phyloP scores from a whole-genome alignment of 371 early-diverging fungal genomes.

The Mortierella sp. region DNA sequence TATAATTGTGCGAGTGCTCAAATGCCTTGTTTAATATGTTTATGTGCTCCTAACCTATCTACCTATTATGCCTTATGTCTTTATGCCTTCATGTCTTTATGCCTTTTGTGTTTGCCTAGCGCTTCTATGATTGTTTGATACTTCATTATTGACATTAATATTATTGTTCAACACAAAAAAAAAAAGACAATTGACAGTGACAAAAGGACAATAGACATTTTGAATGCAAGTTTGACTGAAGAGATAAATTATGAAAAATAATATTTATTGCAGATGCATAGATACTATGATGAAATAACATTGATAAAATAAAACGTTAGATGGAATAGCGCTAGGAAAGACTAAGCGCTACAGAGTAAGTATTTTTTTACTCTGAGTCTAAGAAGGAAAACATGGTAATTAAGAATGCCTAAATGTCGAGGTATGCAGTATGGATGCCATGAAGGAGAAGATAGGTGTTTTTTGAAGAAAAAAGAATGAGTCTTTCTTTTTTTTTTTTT shows the following conservation, averaged over 20 bases:
- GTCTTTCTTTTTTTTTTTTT: background rate
- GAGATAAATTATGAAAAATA: background rate
- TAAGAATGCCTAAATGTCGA: background rate
- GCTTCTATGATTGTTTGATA: too few species aligned
- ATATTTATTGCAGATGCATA: background rate
- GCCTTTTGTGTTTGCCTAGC: too few species aligned
- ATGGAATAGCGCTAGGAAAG: background rate
- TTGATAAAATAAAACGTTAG: background rate
- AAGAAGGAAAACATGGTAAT: background rate
- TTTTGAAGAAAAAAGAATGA: background rate
- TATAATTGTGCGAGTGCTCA: too few species aligned
- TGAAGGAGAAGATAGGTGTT: background rate
- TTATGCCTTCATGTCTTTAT: too few species aligned
- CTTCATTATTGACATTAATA: too few species aligned
- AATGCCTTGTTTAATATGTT: too few species aligned
- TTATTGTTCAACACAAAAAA: too few species aligned
- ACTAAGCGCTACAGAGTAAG: background rate
- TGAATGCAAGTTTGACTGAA: background rate
- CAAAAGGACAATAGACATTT: too few species aligned
- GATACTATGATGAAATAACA: background rate
- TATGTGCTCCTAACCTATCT: background rate
- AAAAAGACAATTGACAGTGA: too few species aligned
- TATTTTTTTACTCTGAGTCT: too few species aligned
- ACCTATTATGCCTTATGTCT: too few species aligned
- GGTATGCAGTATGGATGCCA: slow-evolving; percentile 1